Evolutionary conservation across 1,139 yeast genomes (phyloP), one percentile per base, ranked within the genome.

Genomic region (Saccharomyces hybrid): DNA sequence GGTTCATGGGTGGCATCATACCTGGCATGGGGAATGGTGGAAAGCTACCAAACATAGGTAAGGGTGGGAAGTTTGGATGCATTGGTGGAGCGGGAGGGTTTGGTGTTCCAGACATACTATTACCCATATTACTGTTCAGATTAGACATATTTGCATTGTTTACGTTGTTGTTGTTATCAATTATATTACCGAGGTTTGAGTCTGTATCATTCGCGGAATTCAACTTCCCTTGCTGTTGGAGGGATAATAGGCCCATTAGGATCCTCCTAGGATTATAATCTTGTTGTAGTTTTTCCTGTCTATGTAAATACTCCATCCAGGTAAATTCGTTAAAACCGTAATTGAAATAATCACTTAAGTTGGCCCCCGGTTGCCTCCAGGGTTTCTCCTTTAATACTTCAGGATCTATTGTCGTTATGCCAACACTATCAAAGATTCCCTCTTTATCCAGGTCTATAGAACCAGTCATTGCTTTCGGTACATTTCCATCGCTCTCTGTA

Each of bases 281-380:
- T 7, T 87, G 84, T 55, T 95, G 78, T 51, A 86, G 69, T 60
- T 83, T 84, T 70, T 90, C 97, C 68, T 91, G 97, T 69, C 89
- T 89, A 52, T 86, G 78, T 61, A 96, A 85, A 72, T 93, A 93
- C 25, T 95, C 91, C 52, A 88, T 83, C 99, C 99, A 93, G 14
- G 97, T 87, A 60, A 88, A 81, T 72, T 93, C 99, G 69, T 95
- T 96, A 68, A 93, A 93, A 1, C 99, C 99, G 65, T 85, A 93
- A 71, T 93, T 93, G 76, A 93, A 93, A 70, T 90, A 93, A 70
- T 93, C 99, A 2, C 96, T 82, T 47, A 88, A 75, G 70, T 93
- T 97, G 2, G 97, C 96, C 52, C 97, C 97, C 0, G 98, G 98
- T 60, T 88, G 85, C 66, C 99, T 80, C 99, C 99, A 93, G 2